Percentiles rank a stretch among this genome's conserved stretches.
These are phyloP conservation scores for Phytophthora citrophthora DNA, from an alignment of 352 stramenopile species.

Conservation along the genomic window DNA sequence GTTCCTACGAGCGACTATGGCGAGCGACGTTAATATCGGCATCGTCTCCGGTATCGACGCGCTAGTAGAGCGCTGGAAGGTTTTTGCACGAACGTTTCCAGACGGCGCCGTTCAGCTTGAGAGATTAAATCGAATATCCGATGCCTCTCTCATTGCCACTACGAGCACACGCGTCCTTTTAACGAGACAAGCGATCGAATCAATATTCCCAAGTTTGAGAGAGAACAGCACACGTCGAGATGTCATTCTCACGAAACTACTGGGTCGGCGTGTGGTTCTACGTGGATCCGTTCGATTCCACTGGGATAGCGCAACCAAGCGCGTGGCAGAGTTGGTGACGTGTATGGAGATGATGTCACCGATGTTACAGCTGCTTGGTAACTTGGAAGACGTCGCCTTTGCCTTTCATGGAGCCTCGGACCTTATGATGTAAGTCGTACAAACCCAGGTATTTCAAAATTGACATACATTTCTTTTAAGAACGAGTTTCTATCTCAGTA, in stretches of 20 bases:
- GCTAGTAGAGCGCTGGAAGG: not conserved
- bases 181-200: not conserved
- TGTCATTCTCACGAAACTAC: not conserved
- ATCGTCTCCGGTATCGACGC: not conserved
- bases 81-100: not conserved
- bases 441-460: too few species aligned
- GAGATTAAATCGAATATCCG: not conserved
- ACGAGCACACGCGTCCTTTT: not conserved
- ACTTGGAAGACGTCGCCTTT: constrained; percentile 1
- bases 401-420: not conserved
- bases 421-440: too few species aligned
- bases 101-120: not conserved
- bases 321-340: not conserved
- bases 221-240: not conserved
- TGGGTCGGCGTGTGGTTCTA: not conserved
- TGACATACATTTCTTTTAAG: too few species aligned
- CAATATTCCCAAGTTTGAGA: not conserved
- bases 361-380: constrained; percentile 8
- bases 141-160: not conserved
- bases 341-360: not conserved
- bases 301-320: not conserved
- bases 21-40: not conserved
- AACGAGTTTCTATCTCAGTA: too few species aligned
- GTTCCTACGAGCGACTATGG: constrained; percentile 1
- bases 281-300: constrained; percentile 2